Conservation (phyloP, 345 rosid genomes). For the Salix viminalis region DNA sequence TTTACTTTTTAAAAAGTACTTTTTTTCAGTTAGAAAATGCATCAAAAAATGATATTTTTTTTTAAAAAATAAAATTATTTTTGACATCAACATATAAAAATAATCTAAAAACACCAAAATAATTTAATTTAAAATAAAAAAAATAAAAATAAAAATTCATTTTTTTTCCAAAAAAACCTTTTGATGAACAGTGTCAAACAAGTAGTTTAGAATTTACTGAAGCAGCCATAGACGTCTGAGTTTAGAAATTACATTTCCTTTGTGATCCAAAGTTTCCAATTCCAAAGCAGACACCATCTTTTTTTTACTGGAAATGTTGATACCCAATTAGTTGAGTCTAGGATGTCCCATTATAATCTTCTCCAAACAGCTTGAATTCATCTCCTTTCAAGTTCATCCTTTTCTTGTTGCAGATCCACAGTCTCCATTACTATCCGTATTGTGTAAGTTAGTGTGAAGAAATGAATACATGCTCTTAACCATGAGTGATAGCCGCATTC, state of each 20-base stretch:
- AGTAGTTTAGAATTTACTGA: not conserved
- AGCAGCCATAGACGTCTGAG: not conserved
- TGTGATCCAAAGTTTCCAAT: too few relatives aligned
- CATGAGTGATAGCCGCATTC: too few relatives aligned
- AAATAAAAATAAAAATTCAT: too few relatives aligned
- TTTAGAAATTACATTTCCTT: not conserved
- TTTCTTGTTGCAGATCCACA: slow-evolving; percentile 6
- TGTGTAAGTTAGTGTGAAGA: slow-evolving; percentile 44
- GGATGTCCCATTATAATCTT: not conserved
- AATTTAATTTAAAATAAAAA: not conserved
- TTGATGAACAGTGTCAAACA: too few relatives aligned
- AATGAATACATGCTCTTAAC: too few relatives aligned
- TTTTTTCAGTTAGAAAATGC: too few relatives aligned
- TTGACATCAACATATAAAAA: slow-evolving; percentile 5
- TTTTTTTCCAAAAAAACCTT: too few relatives aligned
- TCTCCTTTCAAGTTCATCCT: not conserved
- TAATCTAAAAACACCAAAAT: slow-evolving; percentile 40
- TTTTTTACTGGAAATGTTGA: not conserved
- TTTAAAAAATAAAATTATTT: too few relatives aligned
- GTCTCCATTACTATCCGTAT: slow-evolving; percentile 86
- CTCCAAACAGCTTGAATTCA: too few relatives aligned
- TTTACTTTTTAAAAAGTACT: too few relatives aligned
- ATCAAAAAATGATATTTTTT: too few relatives aligned
- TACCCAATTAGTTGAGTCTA: not conserved
- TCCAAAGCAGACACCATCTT: too few relatives aligned